These are phyloP conservation scores for Botryosphaeria agaves DNA, from an alignment of 2,329 filamentous ascomycete species.

Conservation along the genomic window DNA sequence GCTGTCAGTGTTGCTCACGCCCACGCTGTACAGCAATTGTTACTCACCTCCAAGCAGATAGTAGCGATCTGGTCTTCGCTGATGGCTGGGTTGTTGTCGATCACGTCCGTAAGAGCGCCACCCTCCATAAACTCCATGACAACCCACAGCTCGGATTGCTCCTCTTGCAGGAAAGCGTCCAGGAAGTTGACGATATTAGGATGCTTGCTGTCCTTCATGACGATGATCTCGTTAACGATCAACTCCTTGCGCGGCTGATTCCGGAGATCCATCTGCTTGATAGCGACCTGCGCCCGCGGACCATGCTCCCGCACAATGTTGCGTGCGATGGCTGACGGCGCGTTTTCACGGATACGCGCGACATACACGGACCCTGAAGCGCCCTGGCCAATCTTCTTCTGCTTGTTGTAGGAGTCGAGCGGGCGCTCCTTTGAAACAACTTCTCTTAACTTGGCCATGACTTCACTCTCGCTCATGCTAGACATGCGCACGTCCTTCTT, in stretches of 20 bases:
- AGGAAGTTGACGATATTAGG: conserved; percentile 98
- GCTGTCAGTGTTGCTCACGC: conserved; percentile 10
- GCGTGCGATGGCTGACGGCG: conserved; percentile 63
- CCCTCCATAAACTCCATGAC: conserved; percentile 99
- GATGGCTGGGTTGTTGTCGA: conserved; percentile 91
- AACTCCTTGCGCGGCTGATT: conserved; percentile 95
- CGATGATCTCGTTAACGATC: conserved; percentile 98
- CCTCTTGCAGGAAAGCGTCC: conserved; percentile 90
- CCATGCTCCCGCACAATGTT: conserved; percentile 67
- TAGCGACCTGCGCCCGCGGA: conserved; percentile 75
- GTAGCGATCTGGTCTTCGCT: conserved; percentile 95
- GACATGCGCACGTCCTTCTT: conserved; percentile 96
- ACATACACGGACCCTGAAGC: conserved; percentile 97
- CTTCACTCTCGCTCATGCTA: conserved; percentile 90
- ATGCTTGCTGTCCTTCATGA: conserved; percentile 98
- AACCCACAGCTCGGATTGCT: conserved; percentile 92
- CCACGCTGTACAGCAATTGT: background rate
- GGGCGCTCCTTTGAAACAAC: conserved; percentile 94
- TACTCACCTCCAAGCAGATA: conserved; percentile 79
- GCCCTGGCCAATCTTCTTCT: conserved; percentile 98
- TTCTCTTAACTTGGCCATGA: conserved; percentile 89
- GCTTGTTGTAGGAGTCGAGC: conserved; percentile 90
- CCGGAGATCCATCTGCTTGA: conserved; percentile 98
- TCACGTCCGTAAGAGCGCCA: conserved; percentile 91
- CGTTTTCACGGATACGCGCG: conserved; percentile 80